Conservation (phyloP, 345 rosid species). For the Cardamine resedifolia region DNA sequence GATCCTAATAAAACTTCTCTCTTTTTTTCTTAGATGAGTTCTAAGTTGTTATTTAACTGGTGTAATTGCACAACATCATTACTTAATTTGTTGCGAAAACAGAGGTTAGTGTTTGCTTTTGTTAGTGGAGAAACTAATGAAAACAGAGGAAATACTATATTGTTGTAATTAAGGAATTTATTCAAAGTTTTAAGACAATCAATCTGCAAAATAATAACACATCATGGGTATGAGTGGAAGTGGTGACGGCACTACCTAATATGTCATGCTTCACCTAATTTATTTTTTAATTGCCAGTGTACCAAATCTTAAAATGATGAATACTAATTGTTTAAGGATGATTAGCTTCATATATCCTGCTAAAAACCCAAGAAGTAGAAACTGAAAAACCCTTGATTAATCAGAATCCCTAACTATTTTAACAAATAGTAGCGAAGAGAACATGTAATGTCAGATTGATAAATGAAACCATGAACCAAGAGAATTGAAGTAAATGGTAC, state of each 20-base stretch:
- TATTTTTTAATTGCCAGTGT: not conserved
- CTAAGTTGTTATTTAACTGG: not conserved
- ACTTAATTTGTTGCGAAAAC: not conserved
- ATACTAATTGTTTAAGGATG: no score
- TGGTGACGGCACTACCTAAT: not conserved
- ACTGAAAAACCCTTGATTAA: no score
- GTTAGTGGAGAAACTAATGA: not conserved
- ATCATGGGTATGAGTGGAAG: not conserved
- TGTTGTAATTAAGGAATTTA: not conserved
- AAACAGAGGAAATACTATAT: not conserved
- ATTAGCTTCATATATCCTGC: no score
- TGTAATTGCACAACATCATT: not conserved
- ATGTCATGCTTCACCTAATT: not conserved
- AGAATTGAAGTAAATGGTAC: not conserved
- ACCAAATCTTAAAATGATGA: no score
- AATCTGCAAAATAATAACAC: not conserved
- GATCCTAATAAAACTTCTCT: slow-evolving; percentile 6
- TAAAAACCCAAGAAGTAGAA: no score
- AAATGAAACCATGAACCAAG: no score
- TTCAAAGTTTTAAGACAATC: not conserved
- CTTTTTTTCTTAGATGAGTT: not conserved
- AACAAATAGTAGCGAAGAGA: no score
- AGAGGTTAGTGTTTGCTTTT: not conserved
- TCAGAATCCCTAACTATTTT: no score
- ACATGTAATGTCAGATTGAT: no score